Base-by-base conservation (phyloP, 164 flowering plant genomes). In the Macadamia tetraphylla region DNA sequence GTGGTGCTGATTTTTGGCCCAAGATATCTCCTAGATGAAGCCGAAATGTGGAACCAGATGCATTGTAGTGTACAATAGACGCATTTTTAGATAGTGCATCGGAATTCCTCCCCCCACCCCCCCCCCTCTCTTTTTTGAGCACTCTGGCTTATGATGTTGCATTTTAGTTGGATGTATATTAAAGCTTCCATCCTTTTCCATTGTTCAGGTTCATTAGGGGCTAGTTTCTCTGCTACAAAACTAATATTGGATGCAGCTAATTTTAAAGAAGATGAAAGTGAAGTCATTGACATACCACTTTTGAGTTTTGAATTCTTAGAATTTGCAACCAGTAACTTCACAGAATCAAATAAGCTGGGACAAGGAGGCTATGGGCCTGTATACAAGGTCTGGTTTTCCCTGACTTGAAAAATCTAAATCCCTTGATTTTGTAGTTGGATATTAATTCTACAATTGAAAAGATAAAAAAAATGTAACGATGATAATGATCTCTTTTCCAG, bases 301-400 rank as follows among this genome's bases (percentile, higher is more conserved):
- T 29, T 59, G 29, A 29, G 11, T 46, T 60, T 68, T 60, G 40
- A 30, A 15, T 44, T 35, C 18, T 44, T 68, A 6, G 70, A 30
- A 68, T 57, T 63, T 46, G 70, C 70, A 9, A 68, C 70, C 1
- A 53, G 17, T 13, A 68, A 68, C 57, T 68, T 68, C 48, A 43
- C 63, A 0, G 70, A 46, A 2, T 46, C 58, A 46, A 68, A 68
- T 68, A 60, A 60, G 18, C 70, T 68, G 60, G 70, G 70, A 46
- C 40, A 59, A 31, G 70, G 70, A 9, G 70, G 70, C 29, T 67
- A 58, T 67, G 70, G 70, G 15, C 64, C 64, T 68, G 70, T 68
- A 2, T 68, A 68, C 64, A 68, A 68, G 70, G 70, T 68, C 0
- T 4, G 53, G 53, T 8, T 49, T 49, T 49, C 53, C 53, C 15